Conservation (phyloP, 2,329 filamentous ascomycete genomes). For the Dactylellina sp. region DNA sequence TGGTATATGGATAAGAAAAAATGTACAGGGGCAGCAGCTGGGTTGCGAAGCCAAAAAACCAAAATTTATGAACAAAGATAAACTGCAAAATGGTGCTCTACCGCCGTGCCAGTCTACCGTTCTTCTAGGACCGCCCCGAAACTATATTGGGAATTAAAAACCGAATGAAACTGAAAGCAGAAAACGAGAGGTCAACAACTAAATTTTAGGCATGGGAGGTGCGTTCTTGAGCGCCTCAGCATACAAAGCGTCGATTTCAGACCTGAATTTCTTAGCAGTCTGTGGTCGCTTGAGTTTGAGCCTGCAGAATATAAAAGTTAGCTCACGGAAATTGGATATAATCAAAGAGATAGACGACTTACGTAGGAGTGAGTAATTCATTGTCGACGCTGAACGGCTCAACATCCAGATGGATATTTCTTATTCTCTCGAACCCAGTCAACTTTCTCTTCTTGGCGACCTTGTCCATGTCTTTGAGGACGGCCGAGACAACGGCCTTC, state of each 20-base stretch:
- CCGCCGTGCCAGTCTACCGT: constrained; percentile 35
- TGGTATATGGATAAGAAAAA: not conserved
- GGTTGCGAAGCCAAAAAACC: not conserved
- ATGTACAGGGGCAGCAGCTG: not conserved
- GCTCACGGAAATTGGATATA: constrained; percentile 6
- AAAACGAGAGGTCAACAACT: constrained; percentile 9
- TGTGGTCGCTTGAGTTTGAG: constrained; percentile 79
- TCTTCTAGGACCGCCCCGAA: constrained; percentile 7
- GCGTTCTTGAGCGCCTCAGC: constrained; percentile 65
- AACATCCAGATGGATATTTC: constrained; percentile 77
- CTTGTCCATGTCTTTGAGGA: constrained; percentile 80
- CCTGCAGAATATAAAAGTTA: constrained; percentile 64
- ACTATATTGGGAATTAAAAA: constrained; percentile 15
- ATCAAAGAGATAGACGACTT: constrained; percentile 20
- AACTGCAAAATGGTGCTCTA: constrained; percentile 18
- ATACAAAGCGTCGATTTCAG: constrained; percentile 72
- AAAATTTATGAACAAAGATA: not conserved
- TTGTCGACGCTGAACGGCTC: constrained; percentile 96
- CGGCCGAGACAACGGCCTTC: constrained; percentile 77
- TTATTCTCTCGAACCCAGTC: constrained; percentile 88
- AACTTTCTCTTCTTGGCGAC: constrained; percentile 87
- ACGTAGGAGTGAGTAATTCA: constrained; percentile 85
- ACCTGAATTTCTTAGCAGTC: constrained; percentile 72
- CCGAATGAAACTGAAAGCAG: not conserved
- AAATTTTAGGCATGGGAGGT: constrained; percentile 20